These are phyloP conservation scores for Capsella rubella DNA, from an alignment of 441 rosid genomes.

Conservation along the genomic window DNA sequence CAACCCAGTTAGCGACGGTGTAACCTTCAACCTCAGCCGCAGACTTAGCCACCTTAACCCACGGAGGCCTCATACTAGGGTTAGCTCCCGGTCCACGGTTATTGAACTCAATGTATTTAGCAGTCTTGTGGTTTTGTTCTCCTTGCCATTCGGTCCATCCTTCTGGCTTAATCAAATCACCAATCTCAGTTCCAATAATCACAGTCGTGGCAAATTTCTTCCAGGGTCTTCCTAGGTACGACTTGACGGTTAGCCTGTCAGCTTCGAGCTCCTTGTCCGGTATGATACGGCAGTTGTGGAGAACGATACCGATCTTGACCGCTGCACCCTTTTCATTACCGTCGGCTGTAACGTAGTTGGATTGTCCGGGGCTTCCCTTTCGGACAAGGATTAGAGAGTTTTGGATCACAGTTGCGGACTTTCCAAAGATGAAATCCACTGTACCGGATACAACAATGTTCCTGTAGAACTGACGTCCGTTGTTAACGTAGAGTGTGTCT, in stretches of 20 bases:
- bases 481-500: constrained; percentile 61
- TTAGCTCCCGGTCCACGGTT: constrained; percentile 52
- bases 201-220: constrained; percentile 47
- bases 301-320: constrained; percentile 47
- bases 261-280: constrained; percentile 50
- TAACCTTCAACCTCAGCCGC: constrained; percentile 45
- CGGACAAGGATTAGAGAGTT: constrained; percentile 58
- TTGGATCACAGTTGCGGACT: constrained; percentile 56
- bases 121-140: constrained; percentile 32
- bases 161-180: constrained; percentile 44
- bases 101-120: constrained; percentile 44
- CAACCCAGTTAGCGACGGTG: constrained; percentile 48
- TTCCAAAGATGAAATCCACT: constrained; percentile 71
- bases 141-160: constrained; percentile 54
- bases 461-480: constrained; percentile 62
- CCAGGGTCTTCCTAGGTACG: constrained; percentile 58
- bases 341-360: constrained; percentile 58
- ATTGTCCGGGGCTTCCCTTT: constrained; percentile 51
- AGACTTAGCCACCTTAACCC: constrained; percentile 48
- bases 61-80: constrained; percentile 45
- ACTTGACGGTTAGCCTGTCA: constrained; percentile 40
- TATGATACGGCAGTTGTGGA: constrained; percentile 58
- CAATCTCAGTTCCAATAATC: constrained; percentile 39
- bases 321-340: constrained; percentile 48
- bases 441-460: constrained; percentile 65